These are phyloP conservation scores for Neurospora pannonica DNA, from an alignment of 495 filamentous ascomycete genomes.

Conservation along the genomic window DNA sequence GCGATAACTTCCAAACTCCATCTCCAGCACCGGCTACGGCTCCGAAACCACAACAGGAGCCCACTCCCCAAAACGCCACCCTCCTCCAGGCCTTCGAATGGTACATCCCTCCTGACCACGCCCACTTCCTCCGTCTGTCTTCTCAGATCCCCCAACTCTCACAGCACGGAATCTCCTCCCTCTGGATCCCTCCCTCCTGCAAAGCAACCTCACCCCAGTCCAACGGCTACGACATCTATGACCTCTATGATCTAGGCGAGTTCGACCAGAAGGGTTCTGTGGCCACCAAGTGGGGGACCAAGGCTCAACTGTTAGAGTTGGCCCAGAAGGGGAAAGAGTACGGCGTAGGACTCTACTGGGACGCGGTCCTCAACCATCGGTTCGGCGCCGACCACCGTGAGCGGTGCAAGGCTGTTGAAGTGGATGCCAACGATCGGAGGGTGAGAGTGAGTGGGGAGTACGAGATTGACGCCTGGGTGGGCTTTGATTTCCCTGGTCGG, in stretches of 20 bases:
- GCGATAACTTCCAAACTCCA: background rate
- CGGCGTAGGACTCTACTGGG: constrained; percentile 57
- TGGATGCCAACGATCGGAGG: constrained; percentile 50
- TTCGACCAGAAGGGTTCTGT: constrained; percentile 61
- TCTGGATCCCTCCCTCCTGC: constrained; percentile 65
- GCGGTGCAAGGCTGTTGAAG: constrained; percentile 49
- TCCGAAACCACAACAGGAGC: background rate
- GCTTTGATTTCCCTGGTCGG: constrained; percentile 56
- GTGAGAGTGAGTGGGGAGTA: constrained; percentile 46
- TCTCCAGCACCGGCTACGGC: background rate
- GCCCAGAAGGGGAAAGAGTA: constrained; percentile 38
- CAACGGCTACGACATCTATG: constrained; percentile 73
- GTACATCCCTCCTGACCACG: constrained; percentile 56
- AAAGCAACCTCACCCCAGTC: constrained; percentile 54
- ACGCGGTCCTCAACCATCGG: constrained; percentile 72
- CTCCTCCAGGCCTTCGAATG: constrained; percentile 70
- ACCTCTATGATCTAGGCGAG: constrained; percentile 68
- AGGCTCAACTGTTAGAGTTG: constrained; percentile 51
- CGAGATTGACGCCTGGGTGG: constrained; percentile 60
- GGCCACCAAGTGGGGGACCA: constrained; percentile 66
- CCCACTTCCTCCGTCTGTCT: constrained; percentile 54
- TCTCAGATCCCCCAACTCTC: constrained; percentile 45
- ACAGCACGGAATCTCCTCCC: constrained; percentile 51
- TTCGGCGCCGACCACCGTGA: constrained; percentile 58
- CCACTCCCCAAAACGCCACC: constrained; percentile 41